Evolutionary conservation across 2,329 filamentous ascomycete species (phyloP).

Genomic region (Neonectria faginata): DNA sequence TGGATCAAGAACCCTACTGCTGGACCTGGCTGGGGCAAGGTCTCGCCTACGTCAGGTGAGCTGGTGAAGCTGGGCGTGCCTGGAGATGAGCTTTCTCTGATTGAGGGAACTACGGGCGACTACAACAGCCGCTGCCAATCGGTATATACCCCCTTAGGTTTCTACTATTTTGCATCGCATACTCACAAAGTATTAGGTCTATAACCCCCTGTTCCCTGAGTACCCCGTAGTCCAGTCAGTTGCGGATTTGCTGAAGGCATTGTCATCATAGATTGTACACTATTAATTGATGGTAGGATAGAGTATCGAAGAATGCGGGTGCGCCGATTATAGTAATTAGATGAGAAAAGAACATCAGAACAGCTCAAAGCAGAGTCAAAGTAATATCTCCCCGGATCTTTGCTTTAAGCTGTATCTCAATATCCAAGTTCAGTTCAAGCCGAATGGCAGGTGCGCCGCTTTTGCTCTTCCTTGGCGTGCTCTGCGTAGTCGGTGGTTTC

Average conservation of each 20-base stretch:
- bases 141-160: conserved; percentile 22
- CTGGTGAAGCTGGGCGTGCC: conserved; percentile 41
- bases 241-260: background rate
- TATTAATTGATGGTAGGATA: too few species aligned
- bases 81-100: conserved; percentile 34
- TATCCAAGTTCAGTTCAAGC: background rate
- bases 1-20: conserved; percentile 58
- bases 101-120: conserved; percentile 20
- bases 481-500: background rate
- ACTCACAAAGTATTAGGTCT: conserved; percentile 21
- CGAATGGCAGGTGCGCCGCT: background rate
- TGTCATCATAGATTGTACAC: background rate
- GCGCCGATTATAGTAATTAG: background rate
- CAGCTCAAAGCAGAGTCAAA: background rate
- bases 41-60: conserved; percentile 26
- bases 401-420: background rate
- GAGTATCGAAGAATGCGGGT: background rate
- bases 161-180: background rate
- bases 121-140: conserved; percentile 38
- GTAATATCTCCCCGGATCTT: background rate
- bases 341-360: background rate
- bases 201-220: conserved; percentile 21
- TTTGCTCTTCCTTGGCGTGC: background rate
- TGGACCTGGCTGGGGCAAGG: conserved; percentile 56
- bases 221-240: conserved; percentile 30